A percentile compares a stretch with the other conserved stretches of the same genome.
Evolutionary conservation across 768 basidiomycete genomes (phyloP).

Genomic region (Infundibulicybe gibba): DNA sequence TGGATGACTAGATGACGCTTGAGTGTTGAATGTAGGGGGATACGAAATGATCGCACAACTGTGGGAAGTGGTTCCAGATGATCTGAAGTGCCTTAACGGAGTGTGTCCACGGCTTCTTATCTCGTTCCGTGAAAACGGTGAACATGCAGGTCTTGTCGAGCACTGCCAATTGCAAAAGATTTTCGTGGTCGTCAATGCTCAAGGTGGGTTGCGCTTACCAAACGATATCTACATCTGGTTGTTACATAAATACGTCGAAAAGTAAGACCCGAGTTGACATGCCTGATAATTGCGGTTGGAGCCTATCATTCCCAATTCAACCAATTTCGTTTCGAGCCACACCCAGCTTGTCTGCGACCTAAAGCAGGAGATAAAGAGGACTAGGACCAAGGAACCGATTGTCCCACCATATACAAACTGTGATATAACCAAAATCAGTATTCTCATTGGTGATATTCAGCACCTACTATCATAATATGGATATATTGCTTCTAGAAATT

Average conservation of each 20-base stretch:
- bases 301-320: constrained; percentile 84
- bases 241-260: not conserved
- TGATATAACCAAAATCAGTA: too few relatives aligned
- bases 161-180: constrained; percentile 34
- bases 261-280: constrained; percentile 4
- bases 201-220: constrained; percentile 31
- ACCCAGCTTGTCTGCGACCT: constrained; percentile 88
- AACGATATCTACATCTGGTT: constrained; percentile 50
- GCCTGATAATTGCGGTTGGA: constrained; percentile 69
- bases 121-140: constrained; percentile 72
- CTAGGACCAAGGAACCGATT: too few relatives aligned
- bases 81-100: constrained; percentile 81
- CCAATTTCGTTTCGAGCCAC: constrained; percentile 85
- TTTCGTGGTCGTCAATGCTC: not conserved
- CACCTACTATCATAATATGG: constrained; percentile 73
- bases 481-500: constrained; percentile 78
- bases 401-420: constrained; percentile 76
- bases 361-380: not conserved
- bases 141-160: constrained; percentile 90
- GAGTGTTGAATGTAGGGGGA: not conserved
- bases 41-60: constrained; percentile 48
- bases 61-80: constrained; percentile 85
- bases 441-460: not conserved
- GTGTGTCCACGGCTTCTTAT: constrained; percentile 73
- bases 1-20: constrained; percentile 40